Evolutionary conservation across 2,329 filamentous ascomycete species (phyloP).

Genomic region (Beauveria varroae): DNA sequence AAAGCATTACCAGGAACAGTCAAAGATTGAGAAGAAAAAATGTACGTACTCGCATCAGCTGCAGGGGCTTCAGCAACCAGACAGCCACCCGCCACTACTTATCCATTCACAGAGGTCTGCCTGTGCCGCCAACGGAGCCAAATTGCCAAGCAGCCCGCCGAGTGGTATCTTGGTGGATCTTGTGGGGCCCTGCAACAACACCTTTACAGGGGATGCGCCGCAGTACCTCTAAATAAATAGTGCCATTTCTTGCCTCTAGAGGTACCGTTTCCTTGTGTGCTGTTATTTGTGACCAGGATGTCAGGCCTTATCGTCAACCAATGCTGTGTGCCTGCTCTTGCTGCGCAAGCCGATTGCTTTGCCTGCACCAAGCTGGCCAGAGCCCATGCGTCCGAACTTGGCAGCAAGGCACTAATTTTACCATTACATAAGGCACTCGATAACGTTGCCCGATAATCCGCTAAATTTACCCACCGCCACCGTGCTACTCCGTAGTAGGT

Average conservation of each 20-base stretch:
- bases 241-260: not conserved
- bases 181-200: not conserved
- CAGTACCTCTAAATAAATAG: not conserved
- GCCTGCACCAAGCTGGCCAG: not conserved
- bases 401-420: not conserved
- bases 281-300: not conserved
- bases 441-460: too few relatives aligned
- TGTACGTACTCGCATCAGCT: too few relatives aligned
- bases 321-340: too few relatives aligned
- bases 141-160: not conserved
- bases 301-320: not conserved
- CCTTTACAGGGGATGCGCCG: not conserved
- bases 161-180: constrained; percentile 1
- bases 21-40: too few relatives aligned
- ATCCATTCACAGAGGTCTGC: not conserved
- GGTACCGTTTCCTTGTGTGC: not conserved
- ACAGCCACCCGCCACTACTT: not conserved
- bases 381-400: constrained; percentile 4
- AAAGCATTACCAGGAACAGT: too few relatives aligned
- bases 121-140: not conserved
- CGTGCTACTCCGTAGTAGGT: too few relatives aligned
- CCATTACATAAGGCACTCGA: too few relatives aligned
- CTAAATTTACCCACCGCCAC: too few relatives aligned
- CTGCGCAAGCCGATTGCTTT: too few relatives aligned
- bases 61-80: not conserved